Conservation (phyloP, 1,284 basidiomycete species). For the Cryptococcus hybrid region DNA sequence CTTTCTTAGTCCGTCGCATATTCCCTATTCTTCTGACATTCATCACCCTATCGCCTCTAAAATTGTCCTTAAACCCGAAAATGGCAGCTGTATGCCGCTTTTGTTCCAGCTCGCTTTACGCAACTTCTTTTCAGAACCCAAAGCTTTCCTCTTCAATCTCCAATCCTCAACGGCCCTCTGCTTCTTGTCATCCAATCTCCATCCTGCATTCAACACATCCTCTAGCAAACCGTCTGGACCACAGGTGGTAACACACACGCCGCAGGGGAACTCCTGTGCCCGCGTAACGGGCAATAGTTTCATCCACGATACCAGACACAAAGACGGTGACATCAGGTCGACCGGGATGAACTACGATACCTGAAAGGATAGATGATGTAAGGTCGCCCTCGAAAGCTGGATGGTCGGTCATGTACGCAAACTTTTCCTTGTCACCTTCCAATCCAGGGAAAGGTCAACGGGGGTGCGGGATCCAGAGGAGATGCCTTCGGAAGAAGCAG, state of each 20-base stretch:
- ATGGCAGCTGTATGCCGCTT: no score
- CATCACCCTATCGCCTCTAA: no score
- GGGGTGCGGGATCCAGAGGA: not conserved
- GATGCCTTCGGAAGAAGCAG: not conserved
- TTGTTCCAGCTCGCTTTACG: no score
- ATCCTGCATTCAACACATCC: constrained; percentile 26
- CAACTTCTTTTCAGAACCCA: constrained; percentile 22
- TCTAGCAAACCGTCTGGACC: constrained; percentile 40
- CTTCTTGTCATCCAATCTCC: constrained; percentile 24
- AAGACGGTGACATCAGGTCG: constrained; percentile 30
- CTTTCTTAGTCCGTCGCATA: not conserved
- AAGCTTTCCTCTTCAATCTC: constrained; percentile 46
- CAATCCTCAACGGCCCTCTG: constrained; percentile 29
- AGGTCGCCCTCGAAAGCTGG: constrained; percentile 15
- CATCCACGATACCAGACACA: constrained; percentile 23
- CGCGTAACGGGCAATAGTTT: constrained; percentile 21
- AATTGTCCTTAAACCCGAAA: no score
- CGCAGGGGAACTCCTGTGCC: constrained; percentile 18
- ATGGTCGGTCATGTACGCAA: constrained; percentile 24
- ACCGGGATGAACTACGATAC: constrained; percentile 24
- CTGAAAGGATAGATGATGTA: constrained; percentile 12
- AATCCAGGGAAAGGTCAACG: not conserved
- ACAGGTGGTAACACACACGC: constrained; percentile 39
- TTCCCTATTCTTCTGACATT: no score
- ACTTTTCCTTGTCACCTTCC: constrained; percentile 21